Evolutionary conservation across 2,329 filamentous ascomycete genomes (phyloP), one percentile per base, ranked within the genome.

Genomic region (Cercospora beticola): DNA sequence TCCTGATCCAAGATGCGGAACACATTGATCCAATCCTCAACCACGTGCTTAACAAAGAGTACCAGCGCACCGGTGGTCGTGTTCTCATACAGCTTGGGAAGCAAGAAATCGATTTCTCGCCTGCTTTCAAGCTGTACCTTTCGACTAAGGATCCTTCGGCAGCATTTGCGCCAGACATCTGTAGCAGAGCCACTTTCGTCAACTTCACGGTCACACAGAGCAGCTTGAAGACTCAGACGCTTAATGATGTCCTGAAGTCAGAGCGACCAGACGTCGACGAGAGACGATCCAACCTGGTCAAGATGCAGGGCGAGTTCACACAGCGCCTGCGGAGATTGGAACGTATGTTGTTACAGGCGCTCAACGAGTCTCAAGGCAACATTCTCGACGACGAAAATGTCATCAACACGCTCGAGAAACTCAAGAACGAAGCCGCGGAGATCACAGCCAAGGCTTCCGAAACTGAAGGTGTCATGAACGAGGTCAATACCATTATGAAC

Each of bases 141-240:
- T 97, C 94, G 0, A 99, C 96, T 1, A 87, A 94, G 76, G 95
- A 99, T 82, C 96, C 96, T 0, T 99, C 96, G 52, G 94, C 95
- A 28, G 92, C 90, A 7, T 99, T 99, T 79, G 89, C 95, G 7
- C 96, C 95, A 0, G 95, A 99, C 78, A 93, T 99, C 72, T 99
- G 96, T 88, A 97, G 93, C 85, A 89, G 96, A 76, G 98, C 95
- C 6, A 99, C 96, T 0, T 97, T 99, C 81, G 95, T 99, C 86
- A 99, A 99, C 82, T 99, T 99, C 76, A 98, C 96, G 0, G 94
- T 99, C 71, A 99, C 95, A 4, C 94, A 98, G 83, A 97, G 95
- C 87, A 98, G 94, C 85, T 86, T 99, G 77, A 95, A 97, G 82
- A 98, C 95, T 1, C 95, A 99, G 81, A 97, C 95, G 0, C 88